Evolutionary conservation across 2,329 filamentous ascomycete species (phyloP), one percentile per base, ranked within the genome.

Genomic region (Ophiostoma australiae): DNA sequence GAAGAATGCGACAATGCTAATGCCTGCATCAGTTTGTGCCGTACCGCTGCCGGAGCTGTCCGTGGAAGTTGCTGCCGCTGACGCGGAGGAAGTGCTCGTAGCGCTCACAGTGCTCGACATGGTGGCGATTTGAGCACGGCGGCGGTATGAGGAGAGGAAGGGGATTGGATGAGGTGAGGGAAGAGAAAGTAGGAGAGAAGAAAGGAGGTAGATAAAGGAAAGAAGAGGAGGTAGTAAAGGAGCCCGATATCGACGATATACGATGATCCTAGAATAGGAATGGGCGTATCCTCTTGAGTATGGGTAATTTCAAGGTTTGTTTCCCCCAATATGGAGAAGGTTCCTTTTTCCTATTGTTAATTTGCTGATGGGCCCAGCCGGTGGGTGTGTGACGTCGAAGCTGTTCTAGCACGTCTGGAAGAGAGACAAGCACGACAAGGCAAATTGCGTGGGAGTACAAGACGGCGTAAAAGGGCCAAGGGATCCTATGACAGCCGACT

Each of bases 1-100:
- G 48, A 91, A 76, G 74, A 92, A 92, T n/a, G 85, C 80, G 27
- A 81, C 78, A 68, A 86, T 77, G 73, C 82, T 83, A 67, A 84
- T 82, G 67, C 83, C 82, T 27, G 79, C 76, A 4, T 77, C 76
- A 3, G 73, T 72, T 68, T 81, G 76, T 70, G 74, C 74, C 2
- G 72, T 71, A 37, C 74, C 74, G 41, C 73, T 75, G 44, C 37
- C 61, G 7, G 66, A 44, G 23, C 37, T 31, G 15, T 48, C 13
- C 1, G 66, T 67, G 37, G 71, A 31, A n/a, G 61, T 70, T 7
- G 70, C 37, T 23, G 76, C 33, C 2, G 70, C 37, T 23, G 76
- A 39, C 4, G 70, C 52, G 35, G 72, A 41, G 10, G 72, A 27
- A 20, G 69, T 17, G 72, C 52, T 6, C 68, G 73, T 39, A 70